Percentiles rank a stretch among this genome's conserved stretches.
Evolutionary conservation across 164 flowering plant genomes (phyloP).

Genomic region (Vitis rupestris): DNA sequence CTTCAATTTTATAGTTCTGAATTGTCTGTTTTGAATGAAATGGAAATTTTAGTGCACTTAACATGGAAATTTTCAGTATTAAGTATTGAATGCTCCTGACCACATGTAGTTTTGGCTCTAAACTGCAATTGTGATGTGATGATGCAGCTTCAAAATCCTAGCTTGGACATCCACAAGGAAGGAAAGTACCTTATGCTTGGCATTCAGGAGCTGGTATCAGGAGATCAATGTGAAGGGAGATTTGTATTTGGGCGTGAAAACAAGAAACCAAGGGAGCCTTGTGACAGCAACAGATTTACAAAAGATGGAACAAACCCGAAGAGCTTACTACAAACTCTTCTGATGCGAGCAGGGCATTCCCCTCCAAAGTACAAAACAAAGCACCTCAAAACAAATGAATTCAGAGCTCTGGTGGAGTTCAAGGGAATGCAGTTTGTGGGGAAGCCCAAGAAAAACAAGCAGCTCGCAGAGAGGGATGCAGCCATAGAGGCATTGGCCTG

Average conservation of each 20-base stretch:
- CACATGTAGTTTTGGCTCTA: neutral
- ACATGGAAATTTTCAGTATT: no score
- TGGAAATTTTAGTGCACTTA: no score
- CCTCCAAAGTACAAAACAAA: slow-evolving; percentile 95
- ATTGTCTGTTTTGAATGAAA: no score
- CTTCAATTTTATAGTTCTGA: no score
- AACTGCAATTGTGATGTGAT: neutral
- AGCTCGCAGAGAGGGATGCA: slow-evolving; percentile 94
- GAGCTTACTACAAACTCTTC: slow-evolving; percentile 85
- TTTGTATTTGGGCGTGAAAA: slow-evolving; percentile 91
- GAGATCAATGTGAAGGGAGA: slow-evolving; percentile 94
- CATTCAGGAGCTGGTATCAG: slow-evolving; percentile 87
- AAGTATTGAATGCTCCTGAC: no score
- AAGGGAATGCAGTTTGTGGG: slow-evolving; percentile 99
- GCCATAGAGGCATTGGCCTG: slow-evolving; percentile 93
- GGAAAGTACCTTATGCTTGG: slow-evolving; percentile 94
- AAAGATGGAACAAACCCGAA: slow-evolving; percentile 92
- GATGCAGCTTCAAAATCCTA: slow-evolving; percentile 77
- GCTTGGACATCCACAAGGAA: slow-evolving; percentile 78
- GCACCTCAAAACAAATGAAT: slow-evolving; percentile 94
- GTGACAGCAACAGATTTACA: slow-evolving; percentile 36
- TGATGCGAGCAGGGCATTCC: slow-evolving; percentile 95
- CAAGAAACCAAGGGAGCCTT: slow-evolving; percentile 48
- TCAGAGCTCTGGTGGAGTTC: slow-evolving; percentile 87
- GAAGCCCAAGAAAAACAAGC: slow-evolving; percentile 88